Evolutionary conservation across 371 early-diverging fungal genomes (phyloP).

Genomic region (Saksenaea oblongispora): DNA sequence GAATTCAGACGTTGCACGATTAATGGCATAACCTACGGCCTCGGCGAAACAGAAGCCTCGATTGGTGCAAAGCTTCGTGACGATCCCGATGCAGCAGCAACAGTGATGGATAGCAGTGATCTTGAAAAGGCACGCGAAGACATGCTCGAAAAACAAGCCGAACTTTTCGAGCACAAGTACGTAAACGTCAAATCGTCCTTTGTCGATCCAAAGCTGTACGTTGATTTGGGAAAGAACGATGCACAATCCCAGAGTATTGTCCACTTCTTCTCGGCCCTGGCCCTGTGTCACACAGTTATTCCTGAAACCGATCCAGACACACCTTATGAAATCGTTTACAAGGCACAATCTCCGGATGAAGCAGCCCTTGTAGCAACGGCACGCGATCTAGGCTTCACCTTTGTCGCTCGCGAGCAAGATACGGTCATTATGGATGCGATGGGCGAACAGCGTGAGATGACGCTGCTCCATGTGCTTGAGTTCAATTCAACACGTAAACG

Average conservation of each 20-base stretch:
- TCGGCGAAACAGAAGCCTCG: conserved; percentile 53
- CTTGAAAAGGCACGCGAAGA: conserved; percentile 38
- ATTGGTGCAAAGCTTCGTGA: conserved; percentile 43
- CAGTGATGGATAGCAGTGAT: conserved; percentile 21
- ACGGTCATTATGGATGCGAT: conserved; percentile 70
- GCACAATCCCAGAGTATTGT: conserved; percentile 43
- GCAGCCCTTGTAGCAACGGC: conserved; percentile 92
- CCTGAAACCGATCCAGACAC: conserved; percentile 55
- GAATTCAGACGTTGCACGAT: conserved; percentile 83
- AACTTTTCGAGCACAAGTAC: conserved; percentile 46
- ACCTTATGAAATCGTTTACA: conserved; percentile 69
- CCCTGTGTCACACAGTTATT: conserved; percentile 82
- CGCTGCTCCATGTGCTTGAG: conserved; percentile 78
- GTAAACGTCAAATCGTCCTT: conserved; percentile 42
- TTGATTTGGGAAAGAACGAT: conserved; percentile 38
- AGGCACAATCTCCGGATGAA: conserved; percentile 95
- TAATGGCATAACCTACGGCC: conserved; percentile 80
- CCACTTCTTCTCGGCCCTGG: conserved; percentile 77
- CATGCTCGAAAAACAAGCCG: conserved; percentile 42
- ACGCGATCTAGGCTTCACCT: conserved; percentile 86
- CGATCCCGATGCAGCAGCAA: conserved; percentile 26
- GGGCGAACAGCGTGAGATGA: conserved; percentile 67
- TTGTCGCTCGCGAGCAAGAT: conserved; percentile 72
- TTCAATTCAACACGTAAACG: conserved; percentile 88
- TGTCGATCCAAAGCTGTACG: conserved; percentile 48